Percentiles rank a stretch among this genome's conserved stretches.
Evolutionary conservation across 305 asterid species (phyloP).

Genomic region (Fraxinus platypoda): DNA sequence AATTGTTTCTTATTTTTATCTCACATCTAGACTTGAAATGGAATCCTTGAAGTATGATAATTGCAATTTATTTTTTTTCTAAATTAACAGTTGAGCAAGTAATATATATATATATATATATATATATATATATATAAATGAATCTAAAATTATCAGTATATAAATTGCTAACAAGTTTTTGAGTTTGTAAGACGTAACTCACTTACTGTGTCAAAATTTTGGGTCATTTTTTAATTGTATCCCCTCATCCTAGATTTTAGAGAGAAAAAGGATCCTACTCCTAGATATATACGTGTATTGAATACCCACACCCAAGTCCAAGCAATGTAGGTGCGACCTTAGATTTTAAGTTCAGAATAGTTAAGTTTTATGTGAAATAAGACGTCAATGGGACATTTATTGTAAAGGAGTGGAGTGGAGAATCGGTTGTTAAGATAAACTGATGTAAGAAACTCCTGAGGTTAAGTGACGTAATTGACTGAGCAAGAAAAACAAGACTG

Average conservation of each 20-base stretch:
- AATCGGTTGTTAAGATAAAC: neutral
- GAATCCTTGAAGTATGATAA: neutral
- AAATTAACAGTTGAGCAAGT: neutral
- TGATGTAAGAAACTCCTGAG: neutral
- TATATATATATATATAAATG: neutral
- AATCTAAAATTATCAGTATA: neutral
- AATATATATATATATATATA: neutral
- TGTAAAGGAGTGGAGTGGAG: neutral
- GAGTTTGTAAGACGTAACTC: neutral
- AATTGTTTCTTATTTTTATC: neutral
- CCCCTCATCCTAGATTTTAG: neutral
- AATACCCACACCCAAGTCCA: neutral
- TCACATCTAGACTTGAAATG: neutral
- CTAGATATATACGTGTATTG: neutral
- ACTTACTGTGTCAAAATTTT: neutral
- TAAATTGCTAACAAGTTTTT: neutral
- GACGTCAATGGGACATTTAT: neutral
- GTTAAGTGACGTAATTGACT: neutral
- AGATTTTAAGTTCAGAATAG: neutral
- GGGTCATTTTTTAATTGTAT: neutral
- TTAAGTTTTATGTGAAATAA: neutral
- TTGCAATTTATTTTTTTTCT: neutral
- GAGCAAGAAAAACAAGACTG: neutral
- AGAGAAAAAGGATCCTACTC: neutral
- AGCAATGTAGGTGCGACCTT: neutral